These are phyloP conservation scores for Bisporella sp. DNA, from an alignment of 2,329 filamentous ascomycete genomes.

Conservation along the genomic window DNA sequence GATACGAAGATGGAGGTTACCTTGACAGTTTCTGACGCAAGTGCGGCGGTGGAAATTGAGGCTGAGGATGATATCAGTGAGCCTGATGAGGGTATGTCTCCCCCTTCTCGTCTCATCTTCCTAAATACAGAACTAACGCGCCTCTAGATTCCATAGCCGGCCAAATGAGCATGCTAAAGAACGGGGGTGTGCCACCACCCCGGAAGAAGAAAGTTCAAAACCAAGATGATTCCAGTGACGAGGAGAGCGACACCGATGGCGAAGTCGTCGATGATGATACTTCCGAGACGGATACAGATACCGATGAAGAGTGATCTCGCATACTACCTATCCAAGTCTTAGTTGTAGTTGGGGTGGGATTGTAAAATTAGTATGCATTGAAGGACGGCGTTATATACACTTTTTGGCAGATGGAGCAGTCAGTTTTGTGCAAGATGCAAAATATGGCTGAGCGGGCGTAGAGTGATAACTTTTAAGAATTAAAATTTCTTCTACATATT, in stretches of 20 bases:
- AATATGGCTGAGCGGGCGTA: too few relatives aligned
- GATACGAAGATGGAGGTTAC: conserved; percentile 90
- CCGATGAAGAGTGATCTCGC: conserved; percentile 31
- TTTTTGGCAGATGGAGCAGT: too few relatives aligned
- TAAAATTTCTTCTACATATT: too few relatives aligned
- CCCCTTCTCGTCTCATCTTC: not conserved
- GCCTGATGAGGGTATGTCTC: conserved; percentile 82
- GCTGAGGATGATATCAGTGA: conserved; percentile 95
- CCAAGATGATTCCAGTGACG: conserved; percentile 60
- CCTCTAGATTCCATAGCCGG: conserved; percentile 74
- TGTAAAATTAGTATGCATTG: conserved; percentile 12
- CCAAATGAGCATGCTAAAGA: conserved; percentile 83
- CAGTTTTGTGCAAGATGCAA: too few relatives aligned
- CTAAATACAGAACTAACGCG: conserved; percentile 11
- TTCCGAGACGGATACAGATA: conserved; percentile 63
- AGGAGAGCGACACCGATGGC: conserved; percentile 78
- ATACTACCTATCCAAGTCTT: conserved; percentile 7
- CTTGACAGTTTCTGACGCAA: conserved; percentile 80
- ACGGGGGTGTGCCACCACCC: conserved; percentile 45
- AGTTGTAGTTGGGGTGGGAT: conserved; percentile 2
- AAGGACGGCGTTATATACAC: conserved; percentile 12
- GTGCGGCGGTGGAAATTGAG: conserved; percentile 71
- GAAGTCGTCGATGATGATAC: conserved; percentile 51
- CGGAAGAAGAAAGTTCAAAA: conserved; percentile 52
- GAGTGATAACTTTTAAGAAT: too few relatives aligned